A percentile compares a stretch with the other conserved stretches of the same genome.
Conservation (phyloP, 306 rosid species). For the Vicia sativa region DNA sequence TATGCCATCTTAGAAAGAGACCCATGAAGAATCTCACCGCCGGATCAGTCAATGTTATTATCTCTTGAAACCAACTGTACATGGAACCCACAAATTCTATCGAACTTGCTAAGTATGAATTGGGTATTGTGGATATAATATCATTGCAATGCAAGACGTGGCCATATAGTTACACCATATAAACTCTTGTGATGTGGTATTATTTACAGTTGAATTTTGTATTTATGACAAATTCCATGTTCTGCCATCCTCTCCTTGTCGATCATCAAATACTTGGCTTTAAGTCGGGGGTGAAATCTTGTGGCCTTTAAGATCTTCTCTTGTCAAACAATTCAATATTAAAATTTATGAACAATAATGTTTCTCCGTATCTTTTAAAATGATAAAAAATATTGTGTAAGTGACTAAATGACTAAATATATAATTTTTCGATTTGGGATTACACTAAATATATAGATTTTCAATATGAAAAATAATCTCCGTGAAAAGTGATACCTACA, state of each 20-base stretch:
- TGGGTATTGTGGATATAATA: slow-evolving; percentile 6
- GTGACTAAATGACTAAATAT: too few species aligned
- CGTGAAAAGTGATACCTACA: too few species aligned
- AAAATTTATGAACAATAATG: too few species aligned
- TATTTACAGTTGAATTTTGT: slow-evolving; percentile 28
- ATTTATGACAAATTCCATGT: slow-evolving; percentile 24
- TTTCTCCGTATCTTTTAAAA: too few species aligned
- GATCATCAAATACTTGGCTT: slow-evolving; percentile 45
- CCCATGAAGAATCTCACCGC: slow-evolving; percentile 23
- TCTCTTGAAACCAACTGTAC: slow-evolving; percentile 32
- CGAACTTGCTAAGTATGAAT: slow-evolving; percentile 36
- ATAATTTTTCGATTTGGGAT: too few species aligned
- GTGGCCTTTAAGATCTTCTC: slow-evolving; percentile 38
- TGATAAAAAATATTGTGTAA: too few species aligned
- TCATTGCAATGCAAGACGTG: slow-evolving; percentile 35
- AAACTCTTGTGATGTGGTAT: slow-evolving; percentile 40
- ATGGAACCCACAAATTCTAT: slow-evolving; percentile 44
- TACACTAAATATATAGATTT: too few species aligned
- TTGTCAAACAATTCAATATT: too few species aligned
- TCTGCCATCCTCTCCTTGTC: slow-evolving; percentile 32
- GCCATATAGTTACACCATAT: slow-evolving; percentile 39
- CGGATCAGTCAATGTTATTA: slow-evolving; percentile 42
- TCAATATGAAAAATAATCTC: too few species aligned
- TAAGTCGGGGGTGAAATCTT: slow-evolving; percentile 18
- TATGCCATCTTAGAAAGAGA: slow-evolving; percentile 32